Percentiles rank a stretch among this genome's conserved stretches.
These are phyloP conservation scores for Gigaspora rosea DNA, from an alignment of 192 early-diverging fungal genomes.

Conservation along the genomic window DNA sequence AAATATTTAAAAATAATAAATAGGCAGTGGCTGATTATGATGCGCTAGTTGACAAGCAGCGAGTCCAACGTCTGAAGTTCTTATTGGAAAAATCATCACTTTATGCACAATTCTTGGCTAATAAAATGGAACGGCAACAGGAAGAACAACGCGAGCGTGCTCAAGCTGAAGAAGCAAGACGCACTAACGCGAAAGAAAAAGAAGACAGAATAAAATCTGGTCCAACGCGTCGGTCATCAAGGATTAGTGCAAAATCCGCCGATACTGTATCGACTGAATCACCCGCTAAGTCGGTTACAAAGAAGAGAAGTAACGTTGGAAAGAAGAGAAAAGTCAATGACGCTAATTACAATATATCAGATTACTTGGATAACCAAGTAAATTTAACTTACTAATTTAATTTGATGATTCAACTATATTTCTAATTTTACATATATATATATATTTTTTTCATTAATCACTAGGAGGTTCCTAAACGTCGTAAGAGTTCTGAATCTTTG, in stretches of 20 bases:
- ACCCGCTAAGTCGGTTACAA: neutral
- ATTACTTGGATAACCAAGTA: slow-evolving; percentile 52
- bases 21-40: slow-evolving; percentile 70
- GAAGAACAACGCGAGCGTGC: slow-evolving; percentile 61
- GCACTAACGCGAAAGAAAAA: slow-evolving; percentile 30
- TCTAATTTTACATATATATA: neutral
- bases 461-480: slow-evolving; percentile 22
- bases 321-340: slow-evolving; percentile 57
- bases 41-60: slow-evolving; percentile 56
- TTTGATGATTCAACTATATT: no score
- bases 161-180: slow-evolving; percentile 34
- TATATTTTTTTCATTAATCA: neutral
- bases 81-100: slow-evolving; percentile 81
- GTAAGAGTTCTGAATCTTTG: slow-evolving; percentile 8
- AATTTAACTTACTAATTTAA: neutral
- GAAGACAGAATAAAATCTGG: slow-evolving; percentile 17
- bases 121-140: slow-evolving; percentile 76
- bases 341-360: slow-evolving; percentile 49
- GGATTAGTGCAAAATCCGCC: neutral
- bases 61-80: slow-evolving; percentile 74
- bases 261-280: neutral
- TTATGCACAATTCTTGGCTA: slow-evolving; percentile 75
- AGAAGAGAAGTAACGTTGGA: slow-evolving; percentile 21
- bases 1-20: neutral
- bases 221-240: slow-evolving; percentile 15